phyloP scores from a whole-genome alignment of 306 rosid genomes.

The Rosa chinensis region DNA sequence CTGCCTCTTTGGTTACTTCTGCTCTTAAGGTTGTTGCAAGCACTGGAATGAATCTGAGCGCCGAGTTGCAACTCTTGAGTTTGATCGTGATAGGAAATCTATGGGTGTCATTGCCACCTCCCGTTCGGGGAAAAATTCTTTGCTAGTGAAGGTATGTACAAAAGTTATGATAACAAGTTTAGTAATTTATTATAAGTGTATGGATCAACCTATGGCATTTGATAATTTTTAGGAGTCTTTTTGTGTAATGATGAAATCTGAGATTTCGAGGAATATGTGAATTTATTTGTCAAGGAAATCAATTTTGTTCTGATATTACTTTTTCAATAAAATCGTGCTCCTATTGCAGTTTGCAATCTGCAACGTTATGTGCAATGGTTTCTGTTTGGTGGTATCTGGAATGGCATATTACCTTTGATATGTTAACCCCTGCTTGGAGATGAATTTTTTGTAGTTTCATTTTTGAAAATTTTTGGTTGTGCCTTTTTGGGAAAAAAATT shows the following conservation, averaged over 20 bases:
- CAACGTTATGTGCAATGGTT: not conserved
- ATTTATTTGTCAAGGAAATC: not conserved
- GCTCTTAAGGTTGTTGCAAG: slow-evolving; percentile 56
- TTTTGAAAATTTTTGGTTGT: not conserved
- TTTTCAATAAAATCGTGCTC: not conserved
- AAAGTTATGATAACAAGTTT: not conserved
- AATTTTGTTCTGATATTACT: not conserved
- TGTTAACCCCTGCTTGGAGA: not conserved
- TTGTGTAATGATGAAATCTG: not conserved
- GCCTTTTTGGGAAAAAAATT: not conserved
- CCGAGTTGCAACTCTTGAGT: slow-evolving; percentile 80
- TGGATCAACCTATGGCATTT: not conserved
- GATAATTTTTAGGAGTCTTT: not conserved
- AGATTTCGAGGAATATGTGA: not conserved
- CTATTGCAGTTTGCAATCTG: not conserved
- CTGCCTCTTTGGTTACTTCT: slow-evolving; percentile 13
- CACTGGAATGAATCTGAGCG: slow-evolving; percentile 57
- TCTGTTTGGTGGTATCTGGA: not conserved
- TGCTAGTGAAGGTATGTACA: slow-evolving; percentile 67
- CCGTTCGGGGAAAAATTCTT: slow-evolving; percentile 45
- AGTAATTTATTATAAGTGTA: not conserved
- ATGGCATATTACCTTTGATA: not conserved
- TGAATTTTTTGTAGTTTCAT: not conserved
- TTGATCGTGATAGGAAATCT: slow-evolving; percentile 85
- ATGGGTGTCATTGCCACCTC: slow-evolving; percentile 79